phyloP scores from a whole-genome alignment of 106 monocot species.

The Platanthera zijinensis region DNA sequence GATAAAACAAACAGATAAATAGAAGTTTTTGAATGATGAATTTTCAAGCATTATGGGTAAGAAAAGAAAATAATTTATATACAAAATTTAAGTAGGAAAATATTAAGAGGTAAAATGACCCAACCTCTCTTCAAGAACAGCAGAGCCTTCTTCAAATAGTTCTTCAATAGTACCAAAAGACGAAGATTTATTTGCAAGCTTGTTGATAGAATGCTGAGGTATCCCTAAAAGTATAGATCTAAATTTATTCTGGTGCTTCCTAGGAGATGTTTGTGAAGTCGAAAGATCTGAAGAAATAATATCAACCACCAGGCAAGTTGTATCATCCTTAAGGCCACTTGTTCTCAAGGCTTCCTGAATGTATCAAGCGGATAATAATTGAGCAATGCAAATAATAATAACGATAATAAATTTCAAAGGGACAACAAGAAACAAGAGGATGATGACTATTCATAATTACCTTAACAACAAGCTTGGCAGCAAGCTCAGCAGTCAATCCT shows the following conservation, averaged over 20 bases:
- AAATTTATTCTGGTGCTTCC: constrained; percentile 62
- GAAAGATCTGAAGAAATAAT: constrained; percentile 55
- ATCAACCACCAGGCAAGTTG: constrained; percentile 93
- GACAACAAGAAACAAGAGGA: neutral
- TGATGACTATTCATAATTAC: constrained; percentile 19
- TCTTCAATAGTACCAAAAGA: constrained; percentile 77
- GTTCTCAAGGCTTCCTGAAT: constrained; percentile 80
- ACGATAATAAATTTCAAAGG: neutral
- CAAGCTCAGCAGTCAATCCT: constrained; percentile 76
- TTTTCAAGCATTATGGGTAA: neutral
- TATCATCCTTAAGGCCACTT: constrained; percentile 96
- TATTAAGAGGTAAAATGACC: neutral
- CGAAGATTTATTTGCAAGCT: constrained; percentile 34
- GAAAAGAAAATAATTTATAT: neutral
- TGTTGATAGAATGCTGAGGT: constrained; percentile 33
- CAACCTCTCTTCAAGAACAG: constrained; percentile 84
- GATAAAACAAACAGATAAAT: neutral
- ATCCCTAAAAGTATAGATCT: constrained; percentile 61
- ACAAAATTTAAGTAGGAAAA: neutral
- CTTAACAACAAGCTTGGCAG: constrained; percentile 96
- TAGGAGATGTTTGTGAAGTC: constrained; percentile 28
- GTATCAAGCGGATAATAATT: neutral
- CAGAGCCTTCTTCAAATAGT: constrained; percentile 94
- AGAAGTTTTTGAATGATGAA: neutral
- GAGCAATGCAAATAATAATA: constrained; percentile 2